phyloP scores from a whole-genome alignment of 2,329 filamentous ascomycete genomes.

The Aspergillus pseudotamarii region DNA sequence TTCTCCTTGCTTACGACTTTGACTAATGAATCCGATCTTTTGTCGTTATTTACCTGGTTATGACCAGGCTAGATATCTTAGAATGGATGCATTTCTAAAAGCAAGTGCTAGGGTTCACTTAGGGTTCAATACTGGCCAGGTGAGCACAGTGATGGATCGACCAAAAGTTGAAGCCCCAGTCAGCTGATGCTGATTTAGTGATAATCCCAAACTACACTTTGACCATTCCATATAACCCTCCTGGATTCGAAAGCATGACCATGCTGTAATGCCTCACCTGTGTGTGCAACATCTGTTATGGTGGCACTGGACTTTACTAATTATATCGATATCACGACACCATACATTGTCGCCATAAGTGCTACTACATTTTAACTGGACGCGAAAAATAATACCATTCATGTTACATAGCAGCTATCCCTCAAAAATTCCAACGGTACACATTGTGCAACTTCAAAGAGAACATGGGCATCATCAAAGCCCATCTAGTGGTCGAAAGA shows the following conservation, averaged over 20 bases:
- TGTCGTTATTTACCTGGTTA: no score
- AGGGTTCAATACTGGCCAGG: background rate
- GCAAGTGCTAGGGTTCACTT: background rate
- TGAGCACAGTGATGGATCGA: background rate
- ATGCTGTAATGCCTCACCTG: background rate
- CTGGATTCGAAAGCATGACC: background rate
- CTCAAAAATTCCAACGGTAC: background rate
- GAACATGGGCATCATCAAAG: background rate
- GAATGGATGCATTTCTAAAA: background rate
- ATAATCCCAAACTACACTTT: background rate
- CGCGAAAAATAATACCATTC: background rate
- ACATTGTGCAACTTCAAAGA: rapidly evolving
- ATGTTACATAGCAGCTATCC: background rate
- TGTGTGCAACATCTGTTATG: background rate
- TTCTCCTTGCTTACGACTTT: background rate
- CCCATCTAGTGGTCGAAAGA: background rate
- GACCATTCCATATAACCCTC: background rate
- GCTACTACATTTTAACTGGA: background rate
- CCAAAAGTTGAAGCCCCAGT: background rate
- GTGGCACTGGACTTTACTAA: background rate
- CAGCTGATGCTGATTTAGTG: background rate
- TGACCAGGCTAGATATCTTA: no score
- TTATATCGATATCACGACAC: background rate
- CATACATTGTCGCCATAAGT: background rate
- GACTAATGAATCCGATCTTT: no score